Conservation (phyloP, 192 early-diverging fungal genomes). For the Rhizophagus sp. region DNA sequence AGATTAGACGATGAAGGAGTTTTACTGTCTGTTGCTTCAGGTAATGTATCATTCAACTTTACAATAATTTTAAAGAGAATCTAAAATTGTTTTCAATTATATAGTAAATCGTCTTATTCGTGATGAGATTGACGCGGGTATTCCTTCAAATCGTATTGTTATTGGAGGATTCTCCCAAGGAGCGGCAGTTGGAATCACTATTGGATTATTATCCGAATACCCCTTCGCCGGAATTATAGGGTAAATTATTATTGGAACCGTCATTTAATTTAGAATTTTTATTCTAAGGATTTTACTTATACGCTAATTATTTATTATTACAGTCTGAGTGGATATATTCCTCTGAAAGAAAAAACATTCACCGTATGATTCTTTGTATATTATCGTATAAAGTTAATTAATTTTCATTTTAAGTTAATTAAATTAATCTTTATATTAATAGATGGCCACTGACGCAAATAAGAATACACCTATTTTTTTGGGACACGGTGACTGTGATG, state of each 20-base stretch:
- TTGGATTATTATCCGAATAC: conserved; percentile 67
- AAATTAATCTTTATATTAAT: background rate
- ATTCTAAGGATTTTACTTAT: background rate
- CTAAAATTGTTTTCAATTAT: background rate
- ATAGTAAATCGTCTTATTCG: conserved; percentile 42
- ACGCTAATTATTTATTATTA: conserved; percentile 45
- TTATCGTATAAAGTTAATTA: background rate
- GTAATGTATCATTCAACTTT: background rate
- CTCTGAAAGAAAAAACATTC: conserved; percentile 52
- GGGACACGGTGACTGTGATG: conserved; percentile 81
- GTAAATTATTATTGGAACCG: conserved; percentile 1
- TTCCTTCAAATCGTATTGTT: conserved; percentile 81
- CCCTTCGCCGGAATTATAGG: conserved; percentile 44
- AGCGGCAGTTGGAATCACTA: conserved; percentile 73
- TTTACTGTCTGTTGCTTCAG: background rate
- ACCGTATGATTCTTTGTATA: conserved; percentile 33
- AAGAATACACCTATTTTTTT: conserved; percentile 77
- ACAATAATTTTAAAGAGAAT: background rate
- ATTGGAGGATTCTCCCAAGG: conserved; percentile 96
- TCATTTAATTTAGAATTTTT: background rate
- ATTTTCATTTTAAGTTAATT: background rate
- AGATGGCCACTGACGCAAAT: conserved; percentile 59
- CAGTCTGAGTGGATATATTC: conserved; percentile 79
- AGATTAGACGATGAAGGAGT: conserved; percentile 34
- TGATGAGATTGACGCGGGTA: conserved; percentile 76